Base-by-base conservation (phyloP, 176 grass and related monocot genomes). In the Juncus inflexus region DNA sequence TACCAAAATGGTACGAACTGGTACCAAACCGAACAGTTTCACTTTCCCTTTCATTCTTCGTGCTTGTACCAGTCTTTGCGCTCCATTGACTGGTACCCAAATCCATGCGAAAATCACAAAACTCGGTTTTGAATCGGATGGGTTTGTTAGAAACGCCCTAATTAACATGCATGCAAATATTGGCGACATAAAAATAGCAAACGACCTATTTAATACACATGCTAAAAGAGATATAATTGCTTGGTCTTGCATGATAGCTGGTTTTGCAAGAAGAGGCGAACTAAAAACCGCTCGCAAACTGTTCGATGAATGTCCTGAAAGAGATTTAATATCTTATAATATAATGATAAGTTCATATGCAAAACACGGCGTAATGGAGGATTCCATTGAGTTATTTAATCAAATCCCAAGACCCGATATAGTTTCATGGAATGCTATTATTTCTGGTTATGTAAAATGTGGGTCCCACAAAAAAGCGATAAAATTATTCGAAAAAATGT, bases 11-110 rank as follows among this genome's bases (percentile, higher is more conserved):
- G 58, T 50, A 37, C 73, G 65, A 42, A 40, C 52, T 43, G 52
- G 73, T 66, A 63, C 72, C 55, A 78, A 62, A 68, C 91, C 91
- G 9, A 62, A 87, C 55, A 85, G 87, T 36, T 80, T 85, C 64
- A 96, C 91, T 12, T 90, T 87, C 69, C 87, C 91, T 50, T 96
- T 96, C 74, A 76, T 90, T 60, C 84, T 96, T 55, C 87, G 91
- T 42, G 76, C 87, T 12, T 96, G 91, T 80, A 84, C 84, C 3
- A 83, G 76, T 64, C 80, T 90, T 69, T 86, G 72, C 19, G 43
- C 55, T 3, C 55, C 68, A 7, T 67, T 3, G 54, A 73, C 79
- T 8, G 87, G 91, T 3, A 69, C 84, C 16, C 91, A 90, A 70
- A 73, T 96, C 45, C 87, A 96, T 64, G 74, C 58, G 43, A 69